Conservation (phyloP, 805 yeast genomes). For the Saccharomycopsis javanensis region DNA sequence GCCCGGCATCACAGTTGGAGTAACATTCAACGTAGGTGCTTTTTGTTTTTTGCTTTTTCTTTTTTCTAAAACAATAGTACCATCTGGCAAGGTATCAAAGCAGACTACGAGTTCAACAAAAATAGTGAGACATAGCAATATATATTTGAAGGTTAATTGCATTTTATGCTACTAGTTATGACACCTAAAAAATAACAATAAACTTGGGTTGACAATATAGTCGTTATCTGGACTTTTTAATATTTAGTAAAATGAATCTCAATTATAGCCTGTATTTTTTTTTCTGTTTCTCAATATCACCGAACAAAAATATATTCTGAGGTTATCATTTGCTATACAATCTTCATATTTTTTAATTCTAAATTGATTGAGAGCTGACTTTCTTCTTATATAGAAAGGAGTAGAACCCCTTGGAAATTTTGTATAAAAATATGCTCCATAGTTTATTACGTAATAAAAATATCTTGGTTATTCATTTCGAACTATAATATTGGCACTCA, state of each 20-base stretch:
- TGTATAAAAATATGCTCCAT: not conserved
- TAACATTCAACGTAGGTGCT: not conserved
- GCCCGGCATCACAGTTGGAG: constrained; percentile 1
- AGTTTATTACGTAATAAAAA: not conserved
- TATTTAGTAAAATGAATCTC: too few relatives aligned
- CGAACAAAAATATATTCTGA: too few relatives aligned
- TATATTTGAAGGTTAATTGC: not conserved
- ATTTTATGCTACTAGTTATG: not conserved
- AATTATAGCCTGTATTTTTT: too few relatives aligned
- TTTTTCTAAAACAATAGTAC: not conserved
- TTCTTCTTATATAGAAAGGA: not conserved
- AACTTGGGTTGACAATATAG: too few relatives aligned
- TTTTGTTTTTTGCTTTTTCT: not conserved
- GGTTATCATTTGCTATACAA: too few relatives aligned
- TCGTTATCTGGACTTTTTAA: too few relatives aligned
- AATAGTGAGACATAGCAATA: not conserved
- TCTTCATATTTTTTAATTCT: too few relatives aligned
- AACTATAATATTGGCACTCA: not conserved
- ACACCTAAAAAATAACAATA: too few relatives aligned
- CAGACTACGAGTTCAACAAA: not conserved
- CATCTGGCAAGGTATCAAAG: not conserved
- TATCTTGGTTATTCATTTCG: not conserved
- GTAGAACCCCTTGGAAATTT: not conserved
- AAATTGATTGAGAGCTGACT: too few relatives aligned
- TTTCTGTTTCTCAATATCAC: too few relatives aligned